Evolutionary conservation across 768 basidiomycete species (phyloP).

Genomic region (Neoboletus brunneissimus): DNA sequence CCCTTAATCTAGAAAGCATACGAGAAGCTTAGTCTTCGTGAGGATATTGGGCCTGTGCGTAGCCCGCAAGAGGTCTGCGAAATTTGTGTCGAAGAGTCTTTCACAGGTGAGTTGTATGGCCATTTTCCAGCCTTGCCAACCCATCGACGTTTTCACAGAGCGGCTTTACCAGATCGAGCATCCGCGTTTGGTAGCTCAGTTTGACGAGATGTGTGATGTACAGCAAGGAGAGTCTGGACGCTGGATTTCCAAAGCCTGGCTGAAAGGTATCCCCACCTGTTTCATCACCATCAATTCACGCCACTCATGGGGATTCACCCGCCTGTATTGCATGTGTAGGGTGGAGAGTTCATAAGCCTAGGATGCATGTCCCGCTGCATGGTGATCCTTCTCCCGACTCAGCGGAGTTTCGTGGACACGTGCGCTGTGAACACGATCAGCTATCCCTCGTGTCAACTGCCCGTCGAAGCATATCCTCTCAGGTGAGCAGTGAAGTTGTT

Average conservation of each 20-base stretch:
- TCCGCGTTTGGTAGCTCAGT: conserved; percentile 53
- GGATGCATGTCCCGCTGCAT: conserved; percentile 62
- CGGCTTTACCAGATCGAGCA: conserved; percentile 68
- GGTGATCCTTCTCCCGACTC: conserved; percentile 69
- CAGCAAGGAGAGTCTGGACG: conserved; percentile 45
- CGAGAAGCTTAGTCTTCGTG: conserved; percentile 31
- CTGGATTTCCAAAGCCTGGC: conserved; percentile 80
- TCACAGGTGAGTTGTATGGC: conserved; percentile 46
- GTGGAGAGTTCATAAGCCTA: conserved; percentile 70
- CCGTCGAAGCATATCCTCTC: conserved; percentile 59
- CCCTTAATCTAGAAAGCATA: conserved; percentile 21
- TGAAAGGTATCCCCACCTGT: conserved; percentile 51
- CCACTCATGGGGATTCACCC: conserved; percentile 9
- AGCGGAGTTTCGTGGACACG: conserved; percentile 52
- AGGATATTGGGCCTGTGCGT: conserved; percentile 50
- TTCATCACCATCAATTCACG: conserved; percentile 8
- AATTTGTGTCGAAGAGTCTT: conserved; percentile 53
- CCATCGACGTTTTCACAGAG: conserved; percentile 41
- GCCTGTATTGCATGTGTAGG: conserved; percentile 42
- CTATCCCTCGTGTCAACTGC: conserved; percentile 53
- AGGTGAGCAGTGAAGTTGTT: conserved; percentile 39
- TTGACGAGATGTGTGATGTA: conserved; percentile 52
- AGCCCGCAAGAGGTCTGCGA: conserved; percentile 55
- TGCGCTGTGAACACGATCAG: conserved; percentile 69
- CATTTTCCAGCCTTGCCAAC: background rate